phyloP scores from a whole-genome alignment of 306 rosid genomes.

The Inga leiocalycina region DNA sequence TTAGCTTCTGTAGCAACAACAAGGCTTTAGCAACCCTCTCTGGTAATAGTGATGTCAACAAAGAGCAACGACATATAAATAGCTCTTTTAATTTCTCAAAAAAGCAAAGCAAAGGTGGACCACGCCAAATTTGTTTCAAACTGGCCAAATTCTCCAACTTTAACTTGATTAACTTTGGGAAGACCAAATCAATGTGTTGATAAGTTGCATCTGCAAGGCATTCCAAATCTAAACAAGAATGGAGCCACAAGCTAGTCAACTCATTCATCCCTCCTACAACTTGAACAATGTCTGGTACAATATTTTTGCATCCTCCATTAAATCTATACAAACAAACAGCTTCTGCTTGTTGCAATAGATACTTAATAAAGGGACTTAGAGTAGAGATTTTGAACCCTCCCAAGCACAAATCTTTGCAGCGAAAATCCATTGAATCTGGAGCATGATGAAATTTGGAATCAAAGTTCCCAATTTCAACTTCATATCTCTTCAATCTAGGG shows the following conservation, averaged over 20 bases:
- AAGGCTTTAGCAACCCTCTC: neutral
- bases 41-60: conserved; percentile 15
- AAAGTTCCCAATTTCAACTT: neutral
- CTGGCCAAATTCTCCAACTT: neutral
- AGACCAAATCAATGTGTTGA: too few species aligned
- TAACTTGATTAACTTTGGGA: neutral
- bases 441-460: accelerated
- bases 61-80: accelerated
- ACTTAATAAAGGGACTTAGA: neutral
- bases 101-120: neutral
- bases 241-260: too few species aligned
- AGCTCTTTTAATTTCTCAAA: neutral
- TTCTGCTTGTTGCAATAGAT: neutral
- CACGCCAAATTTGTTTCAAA: conserved; percentile 11
- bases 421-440: neutral
- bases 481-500: neutral
- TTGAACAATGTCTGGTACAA: conserved; percentile 8
- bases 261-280: too few species aligned
- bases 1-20: neutral
- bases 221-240: too few species aligned
- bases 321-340: neutral
- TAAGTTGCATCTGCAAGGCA: too few species aligned
- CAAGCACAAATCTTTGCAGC: neutral
- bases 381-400: neutral
- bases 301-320: neutral